Conservation (phyloP, 176 grass and related monocot genomes). For the Guadua angustifolia region DNA sequence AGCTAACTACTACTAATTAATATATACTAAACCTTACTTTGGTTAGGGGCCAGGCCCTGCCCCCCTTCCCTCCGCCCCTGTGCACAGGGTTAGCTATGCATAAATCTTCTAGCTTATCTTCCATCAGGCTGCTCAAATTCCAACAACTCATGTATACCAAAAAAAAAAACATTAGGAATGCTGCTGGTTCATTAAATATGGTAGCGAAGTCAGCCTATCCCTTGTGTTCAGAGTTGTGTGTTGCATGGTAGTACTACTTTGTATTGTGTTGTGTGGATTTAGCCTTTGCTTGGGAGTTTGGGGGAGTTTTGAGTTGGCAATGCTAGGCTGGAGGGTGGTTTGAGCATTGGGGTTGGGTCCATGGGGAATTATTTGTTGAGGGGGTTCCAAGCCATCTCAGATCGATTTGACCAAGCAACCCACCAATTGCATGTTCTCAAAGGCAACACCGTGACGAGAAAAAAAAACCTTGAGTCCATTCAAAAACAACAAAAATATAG, state of each 20-base stretch:
- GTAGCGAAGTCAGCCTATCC: background rate
- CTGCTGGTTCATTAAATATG: background rate
- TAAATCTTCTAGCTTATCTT: background rate
- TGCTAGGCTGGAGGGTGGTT: conserved; percentile 52
- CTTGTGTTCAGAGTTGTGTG: background rate
- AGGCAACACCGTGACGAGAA: conserved; percentile 17
- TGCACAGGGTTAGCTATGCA: background rate
- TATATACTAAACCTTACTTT: no score
- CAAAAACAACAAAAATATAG: conserved; percentile 22
- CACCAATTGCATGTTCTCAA: conserved; percentile 40
- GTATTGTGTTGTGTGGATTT: background rate
- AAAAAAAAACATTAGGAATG: background rate
- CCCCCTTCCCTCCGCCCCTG: no score
- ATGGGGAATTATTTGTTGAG: conserved; percentile 25
- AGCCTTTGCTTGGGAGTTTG: conserved; percentile 10
- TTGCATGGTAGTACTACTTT: background rate
- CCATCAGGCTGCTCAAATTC: background rate
- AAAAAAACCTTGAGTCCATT: conserved; percentile 16
- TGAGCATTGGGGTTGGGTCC: conserved; percentile 32
- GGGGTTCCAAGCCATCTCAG: conserved; percentile 30
- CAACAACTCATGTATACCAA: background rate
- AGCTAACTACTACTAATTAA: no score
- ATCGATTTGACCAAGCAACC: conserved; percentile 58
- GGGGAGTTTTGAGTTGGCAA: conserved; percentile 35
- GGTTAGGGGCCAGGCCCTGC: no score